Conservation (phyloP, 1,284 basidiomycete genomes). For the Anthracocystis setariae region DNA sequence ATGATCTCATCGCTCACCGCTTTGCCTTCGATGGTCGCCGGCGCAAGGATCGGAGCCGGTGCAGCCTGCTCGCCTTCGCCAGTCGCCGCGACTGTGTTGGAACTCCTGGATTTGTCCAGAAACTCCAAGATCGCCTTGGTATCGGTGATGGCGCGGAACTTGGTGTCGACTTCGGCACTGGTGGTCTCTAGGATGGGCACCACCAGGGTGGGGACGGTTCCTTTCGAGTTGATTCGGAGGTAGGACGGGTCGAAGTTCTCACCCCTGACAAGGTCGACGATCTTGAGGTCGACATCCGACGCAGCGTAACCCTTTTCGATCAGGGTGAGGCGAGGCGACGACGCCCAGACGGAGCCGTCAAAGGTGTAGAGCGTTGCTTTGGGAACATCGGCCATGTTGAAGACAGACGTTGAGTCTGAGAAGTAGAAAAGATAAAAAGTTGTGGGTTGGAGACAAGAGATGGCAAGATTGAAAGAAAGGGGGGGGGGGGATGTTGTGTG, state of each 20-base stretch:
- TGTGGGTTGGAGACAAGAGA: conserved; percentile 1
- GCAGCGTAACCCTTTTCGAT: conserved; percentile 53
- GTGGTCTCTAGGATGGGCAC: conserved; percentile 81
- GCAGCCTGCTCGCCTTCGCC: conserved; percentile 73
- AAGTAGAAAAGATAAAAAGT: neutral
- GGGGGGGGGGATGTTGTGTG: neutral
- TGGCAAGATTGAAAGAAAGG: conserved; percentile 5
- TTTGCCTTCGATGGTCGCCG: conserved; percentile 80
- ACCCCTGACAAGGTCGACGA: conserved; percentile 64
- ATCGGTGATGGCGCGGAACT: conserved; percentile 82
- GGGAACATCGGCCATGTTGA: conserved; percentile 29
- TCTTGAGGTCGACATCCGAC: conserved; percentile 59
- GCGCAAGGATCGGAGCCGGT: conserved; percentile 80
- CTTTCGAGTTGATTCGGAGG: conserved; percentile 82
- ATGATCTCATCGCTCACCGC: conserved; percentile 75
- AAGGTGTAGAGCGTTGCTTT: conserved; percentile 59
- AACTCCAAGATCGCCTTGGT: conserved; percentile 83
- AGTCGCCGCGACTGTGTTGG: conserved; percentile 70
- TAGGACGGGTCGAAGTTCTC: conserved; percentile 76
- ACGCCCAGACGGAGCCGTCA: conserved; percentile 54
- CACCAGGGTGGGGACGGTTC: conserved; percentile 83
- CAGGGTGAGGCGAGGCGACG: conserved; percentile 45
- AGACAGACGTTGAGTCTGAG: neutral
- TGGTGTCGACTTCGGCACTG: conserved; percentile 77
- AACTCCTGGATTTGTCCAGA: conserved; percentile 68